Base-by-base conservation (phyloP, 176 grass and related monocot genomes). In the Microstegium vimineum region DNA sequence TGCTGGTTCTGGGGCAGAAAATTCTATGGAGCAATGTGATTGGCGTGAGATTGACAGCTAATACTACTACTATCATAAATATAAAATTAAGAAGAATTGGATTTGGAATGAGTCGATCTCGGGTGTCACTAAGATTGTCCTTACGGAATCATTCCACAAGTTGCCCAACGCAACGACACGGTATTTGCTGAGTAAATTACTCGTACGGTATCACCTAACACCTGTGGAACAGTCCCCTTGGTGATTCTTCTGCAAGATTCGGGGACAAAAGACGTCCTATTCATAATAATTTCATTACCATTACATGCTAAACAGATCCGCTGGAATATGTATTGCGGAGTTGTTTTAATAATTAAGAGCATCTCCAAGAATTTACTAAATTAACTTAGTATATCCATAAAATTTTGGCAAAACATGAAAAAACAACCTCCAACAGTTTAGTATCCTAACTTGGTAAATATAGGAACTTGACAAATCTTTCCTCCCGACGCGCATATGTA, bases 111-210 rank as follows among this genome's bases (percentile, higher is more conserved):
- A 63, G 83, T 52, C n/a, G 65, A 81, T 81, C 28, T 69, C 15
- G 66, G 75, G 17, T 46, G 66, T 71, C 83, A 87, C 47, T 87
- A 38, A 67, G 84, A 86, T 80, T 54, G 14, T 74, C 84, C 46
- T 86, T 73, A 35, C 69, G 47, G 83, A 78, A 86, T n/a, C n/a
- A n/a, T n/a, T n/a, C n/a, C n/a, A n/a, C n/a, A n/a, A n/a, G n/a
- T n/a, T n/a, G n/a, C n/a, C n/a, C n/a, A n/a, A n/a, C n/a, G n/a
- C n/a, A 56, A 74, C 68, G 28, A 16, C 69, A 31, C 17, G 32
- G 77, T 17, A 68, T 72, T 79, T 86, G 4, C 13, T 4, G 17
- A 64, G 41, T 79, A 38, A 74, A 86, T 3, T 81, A 75, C 4
- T 60, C 4, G 3, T 14, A 27, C 25, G 27, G 35, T 60, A 57